These are phyloP conservation scores for Hapsidospora chrysogenum DNA, from an alignment of 495 filamentous ascomycete species.

Conservation along the genomic window DNA sequence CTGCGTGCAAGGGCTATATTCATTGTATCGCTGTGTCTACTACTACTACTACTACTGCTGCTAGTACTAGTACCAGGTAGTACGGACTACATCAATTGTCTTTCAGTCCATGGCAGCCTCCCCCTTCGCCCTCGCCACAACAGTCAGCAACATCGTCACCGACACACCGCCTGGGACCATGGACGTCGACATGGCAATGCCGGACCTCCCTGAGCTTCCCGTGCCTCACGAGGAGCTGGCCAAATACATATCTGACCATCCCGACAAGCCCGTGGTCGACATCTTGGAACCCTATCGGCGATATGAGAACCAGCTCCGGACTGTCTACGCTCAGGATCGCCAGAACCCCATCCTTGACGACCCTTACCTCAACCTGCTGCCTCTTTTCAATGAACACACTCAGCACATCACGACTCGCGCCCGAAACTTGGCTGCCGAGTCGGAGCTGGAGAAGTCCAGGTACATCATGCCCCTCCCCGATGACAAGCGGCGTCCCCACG, in stretches of 20 bases:
- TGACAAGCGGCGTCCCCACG: slow-evolving; percentile 37
- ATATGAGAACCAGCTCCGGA: slow-evolving; percentile 50
- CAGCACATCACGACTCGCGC: slow-evolving; percentile 40
- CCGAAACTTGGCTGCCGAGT: slow-evolving; percentile 41
- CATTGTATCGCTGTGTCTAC: no score
- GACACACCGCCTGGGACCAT: no score
- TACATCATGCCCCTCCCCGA: slow-evolving; percentile 55
- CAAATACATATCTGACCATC: slow-evolving; percentile 30
- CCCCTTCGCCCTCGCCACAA: no score
- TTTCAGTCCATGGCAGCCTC: no score
- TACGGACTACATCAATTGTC: no score
- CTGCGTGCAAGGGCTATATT: no score
- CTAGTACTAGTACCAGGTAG: no score
- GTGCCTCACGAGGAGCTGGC: slow-evolving; percentile 22
- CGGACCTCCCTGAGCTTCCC: slow-evolving; percentile 25
- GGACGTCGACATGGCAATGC: slow-evolving; percentile 11
- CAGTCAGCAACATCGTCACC: no score
- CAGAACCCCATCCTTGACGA: slow-evolving; percentile 38
- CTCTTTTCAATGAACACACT: slow-evolving; percentile 46
- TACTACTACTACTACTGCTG: no score
- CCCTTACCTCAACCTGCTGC: slow-evolving; percentile 47
- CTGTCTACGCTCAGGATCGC: slow-evolving; percentile 55
- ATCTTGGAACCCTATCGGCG: slow-evolving; percentile 51
- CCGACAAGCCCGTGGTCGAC: slow-evolving; percentile 33
- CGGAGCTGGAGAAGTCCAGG: slow-evolving; percentile 37